Base-by-base conservation (phyloP, 805 yeast genomes). In the Candida fluviatilis region DNA sequence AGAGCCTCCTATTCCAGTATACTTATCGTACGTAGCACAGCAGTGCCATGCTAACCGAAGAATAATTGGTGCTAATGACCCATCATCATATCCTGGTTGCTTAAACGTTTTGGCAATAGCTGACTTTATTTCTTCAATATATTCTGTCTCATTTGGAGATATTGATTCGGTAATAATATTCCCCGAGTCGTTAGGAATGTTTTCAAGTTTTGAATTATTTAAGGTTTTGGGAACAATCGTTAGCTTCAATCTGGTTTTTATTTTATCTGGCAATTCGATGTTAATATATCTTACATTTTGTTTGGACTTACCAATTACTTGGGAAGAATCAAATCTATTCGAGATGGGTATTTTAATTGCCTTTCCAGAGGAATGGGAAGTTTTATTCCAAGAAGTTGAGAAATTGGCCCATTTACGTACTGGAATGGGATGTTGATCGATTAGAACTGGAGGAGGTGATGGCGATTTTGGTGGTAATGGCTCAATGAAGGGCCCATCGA, bases 21-120 rank as follows among this genome's bases (percentile, higher is more conserved):
- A 56, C 47, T 65, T 66, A 51, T 85, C 87, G 59, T 71, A 88
- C 14, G 93, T 84, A n/a, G 95, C 95, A 40, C 86, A 75, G 25
- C 82, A 76, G 57, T 87, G 95, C 95, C 95, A 87, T 18, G 95
- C 84, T 39, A 85, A 71, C 51, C 95, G 77, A 17, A 87, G 78
- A 29, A 87, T 64, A 12, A 82, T 78, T 7, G 95, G 96, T 1
- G 90, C 93, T 44, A 79, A 82, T 18, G 81, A 78, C 26, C 77
- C 79, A 46, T 79, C 82, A 50, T 83, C 90, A 54, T 75, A 80
- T 14, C 71, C 52, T 16, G 68, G 55, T 38, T 49, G 47, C 14
- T 59, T 56, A 18, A 70, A 46, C 15, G 51, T 47, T 12, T 53
- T 51, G 34, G 45, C 48, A 18, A 74, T 71, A 5, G 62, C 73